Evolutionary conservation across 2,329 filamentous ascomycete genomes (phyloP).

Genomic region (Xylaria sp.): DNA sequence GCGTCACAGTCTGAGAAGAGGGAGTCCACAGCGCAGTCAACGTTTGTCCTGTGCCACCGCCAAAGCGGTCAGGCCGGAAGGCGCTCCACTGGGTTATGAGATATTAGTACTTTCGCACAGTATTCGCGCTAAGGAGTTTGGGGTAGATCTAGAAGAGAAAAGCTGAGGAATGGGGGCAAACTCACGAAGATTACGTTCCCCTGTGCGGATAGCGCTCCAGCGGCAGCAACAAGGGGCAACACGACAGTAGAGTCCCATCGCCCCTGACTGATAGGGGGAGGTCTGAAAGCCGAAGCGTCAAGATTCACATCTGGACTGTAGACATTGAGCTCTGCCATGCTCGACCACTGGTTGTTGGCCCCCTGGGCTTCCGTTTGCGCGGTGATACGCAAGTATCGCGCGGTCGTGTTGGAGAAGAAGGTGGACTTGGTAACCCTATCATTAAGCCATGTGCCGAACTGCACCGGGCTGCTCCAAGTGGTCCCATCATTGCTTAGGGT

Average conservation of each 20-base stretch:
- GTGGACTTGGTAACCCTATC: constrained; percentile 41
- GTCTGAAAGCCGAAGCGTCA: constrained; percentile 22
- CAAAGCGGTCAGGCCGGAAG: constrained; percentile 28
- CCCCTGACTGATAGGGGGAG: constrained; percentile 34
- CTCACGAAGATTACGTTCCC: constrained; percentile 35
- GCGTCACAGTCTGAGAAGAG: constrained; percentile 34
- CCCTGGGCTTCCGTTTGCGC: constrained; percentile 40
- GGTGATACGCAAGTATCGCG: constrained; percentile 41
- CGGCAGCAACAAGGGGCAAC: constrained; percentile 45
- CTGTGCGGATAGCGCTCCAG: constrained; percentile 37
- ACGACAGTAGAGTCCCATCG: constrained; percentile 45
- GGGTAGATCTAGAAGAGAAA: not conserved
- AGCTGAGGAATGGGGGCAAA: not conserved
- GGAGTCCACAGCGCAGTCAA: constrained; percentile 30
- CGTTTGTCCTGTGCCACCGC: constrained; percentile 29
- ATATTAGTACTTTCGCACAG: not conserved
- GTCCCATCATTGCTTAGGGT: constrained; percentile 38
- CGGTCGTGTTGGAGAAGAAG: constrained; percentile 41
- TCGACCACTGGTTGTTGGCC: constrained; percentile 39
- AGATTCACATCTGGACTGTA: constrained; percentile 35
- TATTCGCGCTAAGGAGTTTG: not conserved
- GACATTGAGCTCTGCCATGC: constrained; percentile 42
- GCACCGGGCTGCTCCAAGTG: constrained; percentile 38
- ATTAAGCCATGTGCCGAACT: constrained; percentile 39
- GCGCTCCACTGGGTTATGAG: constrained; percentile 33